These are phyloP conservation scores for Trichophyton verrucosum DNA, from an alignment of 2,329 filamentous ascomycete genomes.

Conservation along the genomic window DNA sequence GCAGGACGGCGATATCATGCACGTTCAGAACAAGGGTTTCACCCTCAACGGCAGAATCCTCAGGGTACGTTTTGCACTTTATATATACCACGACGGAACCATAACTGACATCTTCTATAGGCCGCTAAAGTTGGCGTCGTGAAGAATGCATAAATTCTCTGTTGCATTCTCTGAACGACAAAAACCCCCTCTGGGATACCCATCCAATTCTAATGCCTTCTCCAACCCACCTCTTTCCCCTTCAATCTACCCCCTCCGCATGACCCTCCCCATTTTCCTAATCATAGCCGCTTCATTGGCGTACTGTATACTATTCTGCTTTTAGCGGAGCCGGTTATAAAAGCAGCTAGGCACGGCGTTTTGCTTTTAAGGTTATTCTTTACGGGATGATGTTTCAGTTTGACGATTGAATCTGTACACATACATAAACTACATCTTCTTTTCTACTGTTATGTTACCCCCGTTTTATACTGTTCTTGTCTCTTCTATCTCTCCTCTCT, in stretches of 20 bases:
- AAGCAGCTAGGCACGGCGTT: constrained; percentile 11
- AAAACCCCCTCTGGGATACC: neutral
- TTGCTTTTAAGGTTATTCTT: constrained; percentile 5
- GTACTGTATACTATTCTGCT: constrained; percentile 9
- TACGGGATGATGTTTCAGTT: constrained; percentile 2
- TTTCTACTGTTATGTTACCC: neutral
- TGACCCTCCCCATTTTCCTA: neutral
- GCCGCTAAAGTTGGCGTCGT: constrained; percentile 94
- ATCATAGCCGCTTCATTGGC: neutral
- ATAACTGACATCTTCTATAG: constrained; percentile 19
- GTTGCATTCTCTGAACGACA: neutral
- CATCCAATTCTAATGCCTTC: neutral
- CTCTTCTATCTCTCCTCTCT: constrained; percentile 23
- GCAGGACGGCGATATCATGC: constrained; percentile 81
- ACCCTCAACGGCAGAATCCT: constrained; percentile 80
- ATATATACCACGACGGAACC: constrained; percentile 3
- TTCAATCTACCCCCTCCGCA: neutral
- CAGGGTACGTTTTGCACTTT: constrained; percentile 38
- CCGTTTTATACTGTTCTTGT: constrained; percentile 5
- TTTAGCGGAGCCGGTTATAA: constrained; percentile 6
- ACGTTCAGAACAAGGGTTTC: constrained; percentile 92
- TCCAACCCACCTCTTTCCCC: neutral
- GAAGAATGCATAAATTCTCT: constrained; percentile 50
- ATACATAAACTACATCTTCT: constrained; percentile 3
- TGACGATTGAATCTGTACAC: neutral